phyloP scores from a whole-genome alignment of 78 protist species.

The Tieghemostelium lacteum region DNA sequence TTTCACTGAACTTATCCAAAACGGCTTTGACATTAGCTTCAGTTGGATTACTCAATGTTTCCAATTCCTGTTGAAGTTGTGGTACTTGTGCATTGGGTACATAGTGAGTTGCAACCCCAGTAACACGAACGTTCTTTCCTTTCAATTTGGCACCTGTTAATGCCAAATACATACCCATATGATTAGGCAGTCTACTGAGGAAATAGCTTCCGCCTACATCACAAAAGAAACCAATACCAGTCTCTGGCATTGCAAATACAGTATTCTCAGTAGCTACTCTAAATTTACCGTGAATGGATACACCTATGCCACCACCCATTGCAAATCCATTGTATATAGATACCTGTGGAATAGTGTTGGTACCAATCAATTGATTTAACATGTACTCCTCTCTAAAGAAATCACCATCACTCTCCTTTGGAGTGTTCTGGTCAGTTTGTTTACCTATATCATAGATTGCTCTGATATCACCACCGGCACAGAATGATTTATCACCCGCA shows the following conservation, averaged over 20 bases:
- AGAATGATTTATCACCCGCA: slow-evolving; percentile 92
- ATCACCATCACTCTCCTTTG: background rate
- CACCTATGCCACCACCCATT: slow-evolving; percentile 93
- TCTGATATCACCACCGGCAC: slow-evolving; percentile 95
- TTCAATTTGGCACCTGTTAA: slow-evolving; percentile 86
- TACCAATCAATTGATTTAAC: slow-evolving; percentile 81
- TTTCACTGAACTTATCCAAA: background rate
- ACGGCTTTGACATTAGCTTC: background rate
- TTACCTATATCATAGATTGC: slow-evolving; percentile 61
- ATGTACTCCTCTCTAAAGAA: slow-evolving; percentile 92
- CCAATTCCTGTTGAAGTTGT: slow-evolving; percentile 8
- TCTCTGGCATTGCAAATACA: slow-evolving; percentile 95
- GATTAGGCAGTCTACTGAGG: slow-evolving; percentile 26
- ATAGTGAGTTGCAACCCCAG: slow-evolving; percentile 73
- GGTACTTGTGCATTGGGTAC: slow-evolving; percentile 8
- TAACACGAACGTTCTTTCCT: slow-evolving; percentile 14
- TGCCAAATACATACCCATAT: slow-evolving; percentile 84
- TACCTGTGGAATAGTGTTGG: slow-evolving; percentile 81
- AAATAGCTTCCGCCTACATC: slow-evolving; percentile 88
- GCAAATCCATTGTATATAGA: slow-evolving; percentile 87
- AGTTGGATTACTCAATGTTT: background rate
- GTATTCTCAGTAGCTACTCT: slow-evolving; percentile 92
- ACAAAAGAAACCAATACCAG: slow-evolving; percentile 89
- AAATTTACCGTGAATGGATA: slow-evolving; percentile 85
- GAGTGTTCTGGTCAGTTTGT: slow-evolving; percentile 16